Conservation (phyloP, 2,329 filamentous ascomycete genomes). For the Emydomyces testavorans region DNA sequence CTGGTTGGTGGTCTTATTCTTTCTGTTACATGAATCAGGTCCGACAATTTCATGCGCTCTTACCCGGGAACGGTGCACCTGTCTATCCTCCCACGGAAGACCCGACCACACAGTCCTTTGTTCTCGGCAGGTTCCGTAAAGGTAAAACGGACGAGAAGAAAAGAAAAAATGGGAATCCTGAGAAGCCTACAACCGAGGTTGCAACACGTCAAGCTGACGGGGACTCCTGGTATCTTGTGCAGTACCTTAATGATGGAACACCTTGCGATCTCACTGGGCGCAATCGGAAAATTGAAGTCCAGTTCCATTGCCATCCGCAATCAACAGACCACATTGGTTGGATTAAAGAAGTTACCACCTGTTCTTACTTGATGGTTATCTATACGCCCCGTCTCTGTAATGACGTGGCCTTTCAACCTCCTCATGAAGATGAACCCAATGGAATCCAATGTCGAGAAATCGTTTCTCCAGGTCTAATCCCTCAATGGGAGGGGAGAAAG, state of each 20-base stretch:
- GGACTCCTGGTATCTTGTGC: constrained; percentile 70
- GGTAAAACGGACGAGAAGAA: constrained; percentile 25
- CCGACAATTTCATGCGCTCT: constrained; percentile 78
- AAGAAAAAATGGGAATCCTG: constrained; percentile 20
- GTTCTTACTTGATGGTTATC: constrained; percentile 85
- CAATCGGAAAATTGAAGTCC: constrained; percentile 69
- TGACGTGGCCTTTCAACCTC: constrained; percentile 75
- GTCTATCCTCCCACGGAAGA: constrained; percentile 65
- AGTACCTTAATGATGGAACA: constrained; percentile 67
- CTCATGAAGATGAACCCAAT: constrained; percentile 64
- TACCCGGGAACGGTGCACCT: constrained; percentile 55
- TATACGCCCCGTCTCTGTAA: constrained; percentile 80
- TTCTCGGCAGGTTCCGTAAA: constrained; percentile 53
- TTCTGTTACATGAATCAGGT: constrained; percentile 85
- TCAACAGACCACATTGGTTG: constrained; percentile 67
- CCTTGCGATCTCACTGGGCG: constrained; percentile 75
- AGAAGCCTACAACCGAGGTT: constrained; percentile 29
- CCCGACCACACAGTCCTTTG: constrained; percentile 60
- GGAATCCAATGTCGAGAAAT: constrained; percentile 66
- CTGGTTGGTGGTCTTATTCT: constrained; percentile 91
- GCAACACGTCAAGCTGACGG: constrained; percentile 69
- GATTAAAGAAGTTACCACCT: constrained; percentile 88
- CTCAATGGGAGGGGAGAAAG: constrained; percentile 36
- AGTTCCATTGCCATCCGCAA: constrained; percentile 68
- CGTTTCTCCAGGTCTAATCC: constrained; percentile 45